phyloP scores from a whole-genome alignment of 2,329 filamentous ascomycete genomes.

The Fonsecaea nubica region DNA sequence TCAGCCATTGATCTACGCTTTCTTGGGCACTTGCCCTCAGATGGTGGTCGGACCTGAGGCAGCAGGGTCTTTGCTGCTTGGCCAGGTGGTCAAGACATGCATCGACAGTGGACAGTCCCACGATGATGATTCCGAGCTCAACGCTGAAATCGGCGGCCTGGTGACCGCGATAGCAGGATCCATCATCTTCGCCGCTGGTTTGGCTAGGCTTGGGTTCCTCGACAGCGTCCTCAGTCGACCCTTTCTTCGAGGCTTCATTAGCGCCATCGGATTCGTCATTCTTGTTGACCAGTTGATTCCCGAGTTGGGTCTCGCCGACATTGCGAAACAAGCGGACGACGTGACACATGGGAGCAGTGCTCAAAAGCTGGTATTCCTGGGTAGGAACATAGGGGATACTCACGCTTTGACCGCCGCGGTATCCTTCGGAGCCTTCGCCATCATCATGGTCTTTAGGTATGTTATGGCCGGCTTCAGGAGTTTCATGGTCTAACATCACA shows the following conservation, averaged over 20 bases:
- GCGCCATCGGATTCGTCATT: constrained; percentile 94
- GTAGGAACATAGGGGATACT: constrained; percentile 67
- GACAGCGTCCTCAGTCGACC: constrained; percentile 93
- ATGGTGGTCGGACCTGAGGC: constrained; percentile 96
- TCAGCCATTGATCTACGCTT: constrained; percentile 86
- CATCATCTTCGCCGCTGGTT: constrained; percentile 84
- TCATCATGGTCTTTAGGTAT: constrained; percentile 90
- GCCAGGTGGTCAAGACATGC: constrained; percentile 80
- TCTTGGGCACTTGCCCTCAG: constrained; percentile 88
- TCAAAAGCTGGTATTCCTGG: constrained; percentile 82
- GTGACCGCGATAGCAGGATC: constrained; percentile 86
- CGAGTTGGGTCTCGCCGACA: constrained; percentile 76
- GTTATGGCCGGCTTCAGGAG: constrained; percentile 40
- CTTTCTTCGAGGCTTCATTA: constrained; percentile 94
- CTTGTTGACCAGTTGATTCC: constrained; percentile 93
- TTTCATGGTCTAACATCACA: constrained; percentile 45
- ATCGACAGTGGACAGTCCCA: constrained; percentile 71
- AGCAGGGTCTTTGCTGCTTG: constrained; percentile 87
- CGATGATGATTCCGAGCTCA: constrained; percentile 71
- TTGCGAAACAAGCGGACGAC: constrained; percentile 64
- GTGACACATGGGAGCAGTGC: constrained; percentile 83
- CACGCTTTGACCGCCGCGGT: constrained; percentile 79
- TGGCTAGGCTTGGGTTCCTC: constrained; percentile 86
- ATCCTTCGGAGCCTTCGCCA: constrained; percentile 76
- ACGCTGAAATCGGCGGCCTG: constrained; percentile 84